Evolutionary conservation across 1,284 basidiomycete species (phyloP), one percentile per base, ranked within the genome.

Genomic region (Amylostereum areolatum): DNA sequence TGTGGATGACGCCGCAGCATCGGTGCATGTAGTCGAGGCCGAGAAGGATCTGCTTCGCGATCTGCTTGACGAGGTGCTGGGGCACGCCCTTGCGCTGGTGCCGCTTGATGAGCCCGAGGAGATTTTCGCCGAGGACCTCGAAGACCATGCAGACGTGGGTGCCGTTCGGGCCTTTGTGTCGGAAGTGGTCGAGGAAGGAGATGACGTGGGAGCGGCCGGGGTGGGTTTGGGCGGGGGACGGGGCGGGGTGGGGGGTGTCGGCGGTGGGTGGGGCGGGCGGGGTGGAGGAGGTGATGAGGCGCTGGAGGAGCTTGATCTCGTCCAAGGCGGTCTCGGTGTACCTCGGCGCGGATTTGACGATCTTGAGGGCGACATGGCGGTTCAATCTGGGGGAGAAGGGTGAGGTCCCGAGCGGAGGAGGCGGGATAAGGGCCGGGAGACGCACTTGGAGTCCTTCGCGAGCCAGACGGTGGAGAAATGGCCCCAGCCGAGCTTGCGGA

Each of bases 61-160:
- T 98, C 68, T 99, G 96, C 64, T 89, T 91, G 58, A 97, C 94
- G 59, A 99, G 78, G 53, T 80, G 85, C 72, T 94, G 90, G 3
- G 97, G 95, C 1, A 99, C 94, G 55, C 97, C 96, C 59, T 92
- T 91, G 67, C 88, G 89, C 70, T 90, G 86, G 71, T 97, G 92
- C 24, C 96, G 83, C 70, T 97, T 97, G 79, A 98, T 97, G 59
- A 99, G 80, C 2, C 95, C 95, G 1, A 99, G 81, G n/a, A 99
- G 73, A 65, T 97, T 98, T 72, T 99, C 97, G 50, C 97, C 96
- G 8, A 99, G 80, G 33, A 99, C 97, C 69, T 99, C 96, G 64
- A 98, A 98, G 12, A 99, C 96, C 96, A 99, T 99, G 78, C 97
- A 99, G 55, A 99, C 91, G 69, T 99, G 96, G 18, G 84, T 89